A percentile compares a stretch with the other conserved stretches of the same genome.
Evolutionary conservation across 805 yeast species (phyloP).

Genomic region (Schwanniomyces polymorphus): DNA sequence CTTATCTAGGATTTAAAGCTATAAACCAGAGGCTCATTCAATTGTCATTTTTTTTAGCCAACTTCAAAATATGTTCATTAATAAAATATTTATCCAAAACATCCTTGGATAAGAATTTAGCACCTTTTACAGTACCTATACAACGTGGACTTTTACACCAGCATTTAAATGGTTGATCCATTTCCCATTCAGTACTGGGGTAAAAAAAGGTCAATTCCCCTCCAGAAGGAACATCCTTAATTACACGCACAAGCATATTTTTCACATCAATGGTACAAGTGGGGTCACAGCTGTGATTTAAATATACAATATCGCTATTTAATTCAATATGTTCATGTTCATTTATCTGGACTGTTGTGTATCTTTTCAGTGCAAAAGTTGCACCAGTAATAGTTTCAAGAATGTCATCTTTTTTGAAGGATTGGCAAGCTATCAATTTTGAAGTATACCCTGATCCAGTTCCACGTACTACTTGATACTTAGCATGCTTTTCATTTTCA

Average conservation of each 20-base stretch:
- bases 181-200: conserved; percentile 7
- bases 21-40: no score
- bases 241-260: conserved; percentile 4
- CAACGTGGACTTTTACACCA: conserved; percentile 3
- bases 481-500: not conserved
- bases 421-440: conserved; percentile 1
- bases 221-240: conserved; percentile 3
- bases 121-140: conserved; percentile 3
- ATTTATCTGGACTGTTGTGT: conserved; percentile 4
- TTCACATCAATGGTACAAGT: conserved; percentile 5
- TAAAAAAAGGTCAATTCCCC: conserved; percentile 5
- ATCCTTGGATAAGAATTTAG: conserved; percentile 4
- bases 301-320: conserved; percentile 5
- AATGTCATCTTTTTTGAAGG: conserved; percentile 4
- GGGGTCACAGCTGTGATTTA: conserved; percentile 5
- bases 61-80: conserved; percentile 3
- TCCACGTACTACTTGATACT: conserved; percentile 3
- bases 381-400: conserved; percentile 2
- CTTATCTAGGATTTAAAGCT: no score
- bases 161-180: conserved; percentile 5
- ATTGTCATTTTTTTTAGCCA: not conserved
- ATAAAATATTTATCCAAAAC: conserved; percentile 4
- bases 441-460: conserved; percentile 1
- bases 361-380: conserved; percentile 2
- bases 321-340: conserved; percentile 5